These are phyloP conservation scores for Leccinum pachyderme DNA, from an alignment of 1,284 basidiomycete genomes.

Conservation along the genomic window DNA sequence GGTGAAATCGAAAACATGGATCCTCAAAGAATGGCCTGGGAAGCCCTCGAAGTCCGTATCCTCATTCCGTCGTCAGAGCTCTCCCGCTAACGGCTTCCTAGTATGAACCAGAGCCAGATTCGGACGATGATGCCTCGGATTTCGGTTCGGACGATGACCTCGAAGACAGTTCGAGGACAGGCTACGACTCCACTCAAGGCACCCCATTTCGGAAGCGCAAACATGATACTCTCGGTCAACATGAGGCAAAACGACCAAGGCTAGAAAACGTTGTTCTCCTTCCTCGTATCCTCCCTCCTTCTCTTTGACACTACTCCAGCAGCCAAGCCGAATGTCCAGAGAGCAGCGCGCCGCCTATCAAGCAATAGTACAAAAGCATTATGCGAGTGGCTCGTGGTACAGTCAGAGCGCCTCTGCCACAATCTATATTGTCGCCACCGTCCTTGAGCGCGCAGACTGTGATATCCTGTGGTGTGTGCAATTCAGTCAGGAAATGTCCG, in stretches of 20 bases:
- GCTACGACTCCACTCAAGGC: conserved; percentile 44
- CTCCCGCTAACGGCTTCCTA: conserved; percentile 28
- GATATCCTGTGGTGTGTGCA: conserved; percentile 81
- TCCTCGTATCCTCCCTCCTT: background rate
- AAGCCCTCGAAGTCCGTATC: conserved; percentile 68
- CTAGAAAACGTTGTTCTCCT: conserved; percentile 41
- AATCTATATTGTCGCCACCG: conserved; percentile 87
- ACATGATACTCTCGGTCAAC: conserved; percentile 43
- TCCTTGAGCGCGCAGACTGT: conserved; percentile 88
- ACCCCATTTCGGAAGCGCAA: conserved; percentile 57
- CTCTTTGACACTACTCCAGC: conserved; percentile 21
- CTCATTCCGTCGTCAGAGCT: background rate
- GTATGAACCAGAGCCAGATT: conserved; percentile 73
- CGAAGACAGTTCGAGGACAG: conserved; percentile 40
- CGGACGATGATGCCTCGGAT: conserved; percentile 59
- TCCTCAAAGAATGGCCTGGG: conserved; percentile 72
- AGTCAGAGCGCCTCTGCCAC: conserved; percentile 90
- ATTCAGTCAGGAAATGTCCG: background rate
- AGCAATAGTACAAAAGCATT: conserved; percentile 76
- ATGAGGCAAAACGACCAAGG: conserved; percentile 48
- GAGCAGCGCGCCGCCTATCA: conserved; percentile 68
- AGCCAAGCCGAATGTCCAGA: conserved; percentile 53
- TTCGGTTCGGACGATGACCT: conserved; percentile 45
- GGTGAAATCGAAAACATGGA: conserved; percentile 67
- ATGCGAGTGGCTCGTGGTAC: conserved; percentile 80